Evolutionary conservation across 495 filamentous ascomycete species (phyloP), one percentile per base, ranked within the genome.

Genomic region (Aspergillus olivimuriae): DNA sequence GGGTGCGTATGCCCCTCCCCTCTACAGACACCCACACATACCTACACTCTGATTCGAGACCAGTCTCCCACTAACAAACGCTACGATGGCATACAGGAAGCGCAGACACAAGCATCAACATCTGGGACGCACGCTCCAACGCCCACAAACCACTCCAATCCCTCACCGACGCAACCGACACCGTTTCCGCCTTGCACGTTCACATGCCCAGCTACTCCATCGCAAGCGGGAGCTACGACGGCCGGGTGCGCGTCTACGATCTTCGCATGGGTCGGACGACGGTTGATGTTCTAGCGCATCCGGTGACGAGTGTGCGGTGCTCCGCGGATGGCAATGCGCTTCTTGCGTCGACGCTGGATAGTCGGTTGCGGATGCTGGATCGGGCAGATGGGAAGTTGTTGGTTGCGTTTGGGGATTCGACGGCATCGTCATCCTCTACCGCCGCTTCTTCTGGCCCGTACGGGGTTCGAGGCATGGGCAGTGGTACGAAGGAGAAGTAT

Each of bases 191-290:
- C 38, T 60, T 96, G 0, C 75, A 68, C 19, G 65, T 65, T 1
- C 65, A 73, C 40, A 62, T 61, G 59, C 50, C 63, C 14, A 63
- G 55, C 0, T 69, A 70, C 36, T 70, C 67, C 2, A 70, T 73
- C 15, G 62, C 65, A 4, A 71, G 67, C 4, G 91, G 86, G 0
- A 89, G 87, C 60, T 90, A 95, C 26, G 92, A 98, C 64, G 92
- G 89, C 15, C 74, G 83, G 48, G 75, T 89, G 6, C 74, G 94
- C 43, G 68, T 76, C 33, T 97, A 98, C 64, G 92, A 98, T 68
- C 54, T 96, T n/a, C 74, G 89, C 19, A 86, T 80, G 76, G 94
- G 92, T 0, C 68, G 69, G 50, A 70, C 83, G 14, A 75, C 77
- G 12, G 78, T 81, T 4, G 92, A 98, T 68, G 78, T 89, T 3